Evolutionary conservation across 768 basidiomycete species (phyloP), one percentile per base, ranked within the genome.

Genomic region (Collybia nuda): DNA sequence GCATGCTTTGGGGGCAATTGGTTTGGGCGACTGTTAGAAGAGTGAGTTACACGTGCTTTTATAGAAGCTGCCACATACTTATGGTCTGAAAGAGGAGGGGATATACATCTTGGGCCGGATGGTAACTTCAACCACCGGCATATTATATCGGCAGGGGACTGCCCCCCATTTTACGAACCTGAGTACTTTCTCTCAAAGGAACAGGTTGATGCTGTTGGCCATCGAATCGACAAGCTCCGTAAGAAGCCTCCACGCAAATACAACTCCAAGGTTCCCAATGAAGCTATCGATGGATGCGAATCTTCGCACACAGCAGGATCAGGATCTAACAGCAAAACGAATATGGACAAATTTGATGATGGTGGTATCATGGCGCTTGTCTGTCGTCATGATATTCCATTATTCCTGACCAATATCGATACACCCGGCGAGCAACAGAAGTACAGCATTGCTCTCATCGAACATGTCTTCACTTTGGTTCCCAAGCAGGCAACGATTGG

Each of bases 121-220:
- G 71, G 70, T 0, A 74, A 73, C 36, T 75, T 75, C 51, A 67
- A 72, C 42, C 70, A 76, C 47, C 54, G 62, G 0, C 74, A 78
- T 46, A 44, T 61, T 2, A 19, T 42, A 0, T 46, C 52, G 2
- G 66, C 63, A 0, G 70, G 69, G 3, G 62, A 74, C 39, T 60
- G 66, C 22, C 65, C 68, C 0, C 19, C 42, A 4, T 70, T 69
- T 21, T 67, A 73, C 22, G 52, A 69, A 1, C 67, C 68, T 0
- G 42, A 49, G 0, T 68, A 67, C 35, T 61, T 76, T 24, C 24
- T 77, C n/a, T 52, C 65, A 1, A 73, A 73, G 21, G 49, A 35
- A 0, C 53, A 65, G 9, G 69, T 77, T 0, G 70, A 74, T 40
- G 23, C 7, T 0, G 62, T 70, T 21, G 69, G 72, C 0, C n/a